phyloP scores from a whole-genome alignment of 805 yeast species.

The Cyberlindnera samutprakarnensis region DNA sequence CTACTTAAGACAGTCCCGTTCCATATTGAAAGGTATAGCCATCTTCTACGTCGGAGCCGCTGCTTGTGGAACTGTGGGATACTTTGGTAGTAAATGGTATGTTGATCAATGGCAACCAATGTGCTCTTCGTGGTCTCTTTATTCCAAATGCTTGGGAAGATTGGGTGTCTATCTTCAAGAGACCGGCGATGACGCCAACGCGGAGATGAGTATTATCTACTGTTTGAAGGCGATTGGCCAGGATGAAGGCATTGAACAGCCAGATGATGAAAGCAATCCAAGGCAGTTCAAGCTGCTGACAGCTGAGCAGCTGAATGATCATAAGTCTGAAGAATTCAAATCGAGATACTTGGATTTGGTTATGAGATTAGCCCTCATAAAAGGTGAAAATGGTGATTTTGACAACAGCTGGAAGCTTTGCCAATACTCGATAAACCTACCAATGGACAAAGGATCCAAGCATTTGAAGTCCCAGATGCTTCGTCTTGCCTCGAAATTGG shows the following conservation, averaged over 20 bases:
- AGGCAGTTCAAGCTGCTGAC: constrained; percentile 16
- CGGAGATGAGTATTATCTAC: constrained; percentile 27
- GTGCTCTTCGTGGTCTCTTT: constrained; percentile 7
- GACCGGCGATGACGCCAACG: constrained; percentile 24
- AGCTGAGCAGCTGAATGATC: constrained; percentile 18
- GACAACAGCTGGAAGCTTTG: constrained; percentile 22
- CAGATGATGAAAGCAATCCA: constrained; percentile 7
- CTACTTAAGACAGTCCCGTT: constrained; percentile 6
- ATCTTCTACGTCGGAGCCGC: constrained; percentile 7
- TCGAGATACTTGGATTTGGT: constrained; percentile 30
- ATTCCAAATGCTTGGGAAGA: constrained; percentile 14
- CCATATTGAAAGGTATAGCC: constrained; percentile 6
- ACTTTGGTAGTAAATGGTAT: constrained; percentile 5
- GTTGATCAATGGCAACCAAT: constrained; percentile 8
- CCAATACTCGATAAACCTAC: constrained; percentile 24
- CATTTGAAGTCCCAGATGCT: constrained; percentile 22
- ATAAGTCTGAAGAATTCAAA: constrained; percentile 25
- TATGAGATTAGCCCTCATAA: constrained; percentile 30
- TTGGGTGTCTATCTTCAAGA: constrained; percentile 33
- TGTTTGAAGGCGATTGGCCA: constrained; percentile 25
- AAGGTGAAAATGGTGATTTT: constrained; percentile 21
- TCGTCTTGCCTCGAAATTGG: constrained; percentile 30
- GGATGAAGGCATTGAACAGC: constrained; percentile 22
- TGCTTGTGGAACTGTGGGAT: constrained; percentile 3
- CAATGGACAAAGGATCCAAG: constrained; percentile 21